Evolutionary conservation across 306 rosid species (phyloP).

Genomic region (Vicia sativa): DNA sequence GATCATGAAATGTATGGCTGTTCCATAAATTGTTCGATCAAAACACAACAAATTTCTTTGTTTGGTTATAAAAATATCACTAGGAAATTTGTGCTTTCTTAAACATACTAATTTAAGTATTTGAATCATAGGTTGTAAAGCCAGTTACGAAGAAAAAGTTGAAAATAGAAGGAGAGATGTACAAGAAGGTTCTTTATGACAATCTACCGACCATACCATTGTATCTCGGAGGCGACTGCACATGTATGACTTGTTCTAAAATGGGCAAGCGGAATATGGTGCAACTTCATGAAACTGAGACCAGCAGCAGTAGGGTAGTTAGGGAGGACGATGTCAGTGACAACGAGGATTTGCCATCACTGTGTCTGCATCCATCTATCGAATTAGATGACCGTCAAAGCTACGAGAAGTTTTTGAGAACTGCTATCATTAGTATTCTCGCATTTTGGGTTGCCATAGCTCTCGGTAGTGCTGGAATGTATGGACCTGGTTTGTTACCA

Average conservation of each 20-base stretch:
- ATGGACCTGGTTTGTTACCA: conserved; percentile 44
- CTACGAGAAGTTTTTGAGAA: conserved; percentile 62
- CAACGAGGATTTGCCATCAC: conserved; percentile 42
- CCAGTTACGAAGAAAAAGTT: conserved; percentile 76
- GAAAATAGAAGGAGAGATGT: conserved; percentile 70
- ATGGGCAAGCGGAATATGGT: conserved; percentile 33
- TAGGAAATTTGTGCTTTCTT: conserved; percentile 4
- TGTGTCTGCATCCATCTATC: conserved; percentile 32
- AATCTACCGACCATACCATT: conserved; percentile 57
- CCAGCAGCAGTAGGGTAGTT: conserved; percentile 40
- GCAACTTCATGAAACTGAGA: conserved; percentile 46
- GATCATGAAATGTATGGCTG: background rate
- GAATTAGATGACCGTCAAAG: conserved; percentile 44
- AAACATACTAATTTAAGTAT: conserved; percentile 30
- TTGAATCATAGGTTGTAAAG: conserved; percentile 66
- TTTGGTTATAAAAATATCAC: conserved; percentile 1
- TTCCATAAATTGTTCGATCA: background rate
- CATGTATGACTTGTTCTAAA: conserved; percentile 68
- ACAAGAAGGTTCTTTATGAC: conserved; percentile 63
- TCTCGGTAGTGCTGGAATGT: conserved; percentile 54
- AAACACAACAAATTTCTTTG: conserved; percentile 14
- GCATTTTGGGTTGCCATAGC: conserved; percentile 70
- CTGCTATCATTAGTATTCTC: conserved; percentile 65
- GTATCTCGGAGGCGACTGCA: conserved; percentile 81
- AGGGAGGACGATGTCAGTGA: conserved; percentile 29